Percentiles rank a stretch among this genome's conserved stretches.
These are phyloP conservation scores for Phytophthora multivora DNA, from an alignment of 352 stramenopile genomes.

Conservation along the genomic window DNA sequence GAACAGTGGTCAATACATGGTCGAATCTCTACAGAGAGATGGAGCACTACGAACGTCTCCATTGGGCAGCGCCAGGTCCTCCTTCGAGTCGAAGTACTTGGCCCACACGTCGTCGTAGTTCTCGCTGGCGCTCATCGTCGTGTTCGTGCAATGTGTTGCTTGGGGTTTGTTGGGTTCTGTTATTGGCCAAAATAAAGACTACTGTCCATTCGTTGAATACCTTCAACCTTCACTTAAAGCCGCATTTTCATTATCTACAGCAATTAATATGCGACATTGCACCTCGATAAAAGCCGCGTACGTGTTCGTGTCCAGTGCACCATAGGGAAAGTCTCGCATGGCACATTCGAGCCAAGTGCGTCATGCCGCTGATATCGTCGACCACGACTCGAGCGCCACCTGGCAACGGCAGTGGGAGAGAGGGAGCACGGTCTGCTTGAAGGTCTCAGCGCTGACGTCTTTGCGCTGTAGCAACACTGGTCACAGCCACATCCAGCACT, in stretches of 20 bases:
- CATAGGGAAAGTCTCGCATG: slow-evolving; percentile 4
- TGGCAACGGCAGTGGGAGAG: slow-evolving; percentile 21
- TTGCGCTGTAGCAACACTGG: background rate
- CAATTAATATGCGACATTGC: background rate
- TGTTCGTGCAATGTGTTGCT: background rate
- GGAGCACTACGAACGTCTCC: slow-evolving; percentile 53
- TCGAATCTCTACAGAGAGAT: background rate
- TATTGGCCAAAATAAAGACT: background rate
- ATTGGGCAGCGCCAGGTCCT: slow-evolving; percentile 65
- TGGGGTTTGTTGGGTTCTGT: too few species aligned
- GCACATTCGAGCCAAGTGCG: background rate
- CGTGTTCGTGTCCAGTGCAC: background rate
- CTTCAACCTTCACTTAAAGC: slow-evolving; percentile 5
- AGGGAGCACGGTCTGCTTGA: background rate
- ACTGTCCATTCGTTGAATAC: background rate
- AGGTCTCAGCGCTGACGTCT: slow-evolving; percentile 14
- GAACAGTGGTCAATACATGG: slow-evolving; percentile 3
- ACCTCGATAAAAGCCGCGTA: slow-evolving; percentile 1
- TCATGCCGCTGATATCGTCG: background rate
- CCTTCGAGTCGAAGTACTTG: slow-evolving; percentile 77
- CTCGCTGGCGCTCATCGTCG: slow-evolving; percentile 7
- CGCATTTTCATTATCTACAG: background rate
- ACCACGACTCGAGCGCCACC: slow-evolving; percentile 9
- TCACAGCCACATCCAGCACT: background rate
- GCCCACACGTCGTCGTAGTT: slow-evolving; percentile 56